Conservation (phyloP, 176 grass and related monocot species). For the Melocanna baccifera region DNA sequence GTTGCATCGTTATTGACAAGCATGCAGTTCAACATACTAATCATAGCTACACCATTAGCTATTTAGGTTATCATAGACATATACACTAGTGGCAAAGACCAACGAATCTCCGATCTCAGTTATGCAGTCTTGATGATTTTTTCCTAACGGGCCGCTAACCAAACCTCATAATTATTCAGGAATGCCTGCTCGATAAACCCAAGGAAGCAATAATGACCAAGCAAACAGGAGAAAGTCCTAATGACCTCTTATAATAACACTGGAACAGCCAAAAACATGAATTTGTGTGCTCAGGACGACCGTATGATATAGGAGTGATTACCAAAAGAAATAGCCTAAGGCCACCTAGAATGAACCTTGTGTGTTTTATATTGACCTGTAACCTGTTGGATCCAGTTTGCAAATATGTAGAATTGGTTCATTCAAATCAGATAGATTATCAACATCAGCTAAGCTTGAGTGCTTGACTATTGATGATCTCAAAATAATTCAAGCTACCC, state of each 20-base stretch:
- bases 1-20: not conserved
- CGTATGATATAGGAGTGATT: not conserved
- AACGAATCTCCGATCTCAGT: not conserved
- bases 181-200: not conserved
- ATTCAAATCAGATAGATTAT: not conserved
- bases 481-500: not conserved
- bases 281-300: not conserved
- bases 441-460: not conserved
- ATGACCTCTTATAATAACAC: too few relatives aligned
- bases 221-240: not conserved
- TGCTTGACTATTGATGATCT: not conserved
- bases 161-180: not conserved
- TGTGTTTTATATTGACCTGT: not conserved
- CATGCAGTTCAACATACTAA: not conserved
- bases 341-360: not conserved
- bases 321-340: not conserved
- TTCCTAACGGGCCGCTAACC: not conserved
- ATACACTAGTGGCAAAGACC: not conserved
- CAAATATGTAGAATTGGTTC: not conserved
- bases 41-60: not conserved
- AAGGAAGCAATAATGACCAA: not conserved
- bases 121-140: not conserved
- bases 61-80: not conserved
- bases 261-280: not conserved
- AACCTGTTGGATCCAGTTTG: not conserved